A percentile compares a stretch with the other conserved stretches of the same genome.
These are phyloP conservation scores for Xylaria sp. DNA, from an alignment of 2,329 filamentous ascomycete genomes.

Conservation along the genomic window DNA sequence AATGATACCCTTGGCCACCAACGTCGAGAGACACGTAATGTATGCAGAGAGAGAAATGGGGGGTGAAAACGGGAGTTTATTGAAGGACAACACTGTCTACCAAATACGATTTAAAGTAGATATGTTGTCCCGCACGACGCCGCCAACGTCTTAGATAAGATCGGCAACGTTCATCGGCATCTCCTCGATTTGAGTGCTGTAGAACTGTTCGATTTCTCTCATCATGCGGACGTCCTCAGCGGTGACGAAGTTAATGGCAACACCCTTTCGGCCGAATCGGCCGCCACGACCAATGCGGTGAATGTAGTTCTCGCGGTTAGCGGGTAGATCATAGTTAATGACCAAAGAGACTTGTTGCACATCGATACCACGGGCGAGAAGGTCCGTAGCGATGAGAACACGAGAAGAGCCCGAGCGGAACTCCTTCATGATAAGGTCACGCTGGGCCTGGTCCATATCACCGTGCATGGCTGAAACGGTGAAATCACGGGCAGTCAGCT, in stretches of 20 bases:
- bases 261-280: slow-evolving; percentile 99
- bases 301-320: slow-evolving; percentile 99
- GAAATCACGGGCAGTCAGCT: slow-evolving; percentile 98
- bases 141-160: slow-evolving; percentile 66
- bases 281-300: slow-evolving; percentile 99
- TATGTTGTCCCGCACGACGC: neutral
- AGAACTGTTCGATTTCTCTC: slow-evolving; percentile 99
- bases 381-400: slow-evolving; percentile 97
- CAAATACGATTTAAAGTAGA: slow-evolving; percentile 21
- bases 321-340: slow-evolving; percentile 99
- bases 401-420: slow-evolving; percentile 98
- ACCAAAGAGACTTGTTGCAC: slow-evolving; percentile 99
- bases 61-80: slow-evolving; percentile 22
- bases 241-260: slow-evolving; percentile 99
- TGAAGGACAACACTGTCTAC: no score
- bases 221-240: slow-evolving; percentile 99
- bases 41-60: slow-evolving; percentile 45
- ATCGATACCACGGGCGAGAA: slow-evolving; percentile 99
- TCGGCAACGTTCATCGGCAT: slow-evolving; percentile 96
- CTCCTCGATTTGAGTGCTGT: slow-evolving; percentile 99
- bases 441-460: slow-evolving; percentile 98
- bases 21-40: slow-evolving; percentile 43
- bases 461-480: slow-evolving; percentile 99
- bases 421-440: slow-evolving; percentile 99
- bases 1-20: slow-evolving; percentile 40